Base-by-base conservation (phyloP, 1,139 yeast species). In the Zhuliangozyma parablackwelliae region DNA sequence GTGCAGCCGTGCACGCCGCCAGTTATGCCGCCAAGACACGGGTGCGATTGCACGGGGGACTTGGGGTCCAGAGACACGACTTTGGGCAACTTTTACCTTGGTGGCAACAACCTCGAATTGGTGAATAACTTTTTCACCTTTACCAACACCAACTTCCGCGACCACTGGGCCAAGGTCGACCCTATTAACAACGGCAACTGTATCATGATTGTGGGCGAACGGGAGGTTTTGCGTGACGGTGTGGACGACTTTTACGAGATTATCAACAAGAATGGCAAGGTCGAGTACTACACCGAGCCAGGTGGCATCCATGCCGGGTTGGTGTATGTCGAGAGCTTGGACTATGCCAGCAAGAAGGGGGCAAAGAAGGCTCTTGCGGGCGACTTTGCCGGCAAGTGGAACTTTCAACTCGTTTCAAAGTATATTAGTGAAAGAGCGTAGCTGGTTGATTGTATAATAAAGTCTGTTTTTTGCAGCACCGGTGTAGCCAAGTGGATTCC, bases 201-300 rank as follows among this genome's bases (percentile, higher is more conserved):
- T 10, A 36, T 64, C n/a, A 45, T 56, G 26, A 53, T 65, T 21
- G 58, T 57, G 44, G 77, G 77, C 16, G 72, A 59, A 37, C 45
- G 64, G 31, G 75, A 69, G 47, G 55, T 63, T 6, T 55, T 69
- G 32, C 48, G 59, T 30, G 60, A 57, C 31, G 62, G 61, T 2
- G 49, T 53, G 26, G 61, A 57, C 32, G 40, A 42, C 2, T 57
- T 55, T 35, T 33, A 45, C 20, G 39, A 47, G 3, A 46, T 47
- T 6, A 44, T 56, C 21, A 46, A 54, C 35, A 45, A 46, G 20
- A 54, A 52, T n/a, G 45, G 46, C 10, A 46, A 43, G 20, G 42
- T 62, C 23, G 44, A 50, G 30, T 45, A 43, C n/a, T 43, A 43
- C 32, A 32, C 57, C 25, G 69, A 63, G 35, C 54, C 54, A 16